These are phyloP conservation scores for Septoria linicola DNA, from an alignment of 2,329 filamentous ascomycete species.

Conservation along the genomic window DNA sequence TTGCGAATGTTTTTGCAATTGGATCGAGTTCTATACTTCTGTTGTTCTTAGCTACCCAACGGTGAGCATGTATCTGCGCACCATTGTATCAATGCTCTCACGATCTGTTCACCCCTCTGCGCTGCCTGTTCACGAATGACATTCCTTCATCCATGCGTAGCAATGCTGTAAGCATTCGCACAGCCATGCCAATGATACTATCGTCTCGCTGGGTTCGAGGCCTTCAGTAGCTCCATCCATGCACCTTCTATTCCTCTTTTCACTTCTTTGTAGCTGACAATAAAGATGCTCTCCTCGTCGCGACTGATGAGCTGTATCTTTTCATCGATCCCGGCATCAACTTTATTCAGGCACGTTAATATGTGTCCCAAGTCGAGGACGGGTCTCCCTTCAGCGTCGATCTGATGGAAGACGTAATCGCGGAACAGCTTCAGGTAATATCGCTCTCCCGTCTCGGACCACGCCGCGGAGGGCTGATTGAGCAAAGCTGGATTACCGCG, in stretches of 20 bases:
- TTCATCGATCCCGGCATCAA: constrained; percentile 87
- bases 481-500: constrained; percentile 31
- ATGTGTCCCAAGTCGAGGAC: constrained; percentile 87
- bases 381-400: constrained; percentile 78
- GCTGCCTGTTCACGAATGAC: neutral
- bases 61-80: neutral
- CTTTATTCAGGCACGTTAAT: constrained; percentile 80
- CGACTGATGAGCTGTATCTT: constrained; percentile 80
- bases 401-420: constrained; percentile 96
- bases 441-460: constrained; percentile 89
- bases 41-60: constrained; percentile 3
- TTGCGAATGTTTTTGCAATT: constrained; percentile 7
- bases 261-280: constrained; percentile 87
- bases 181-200: constrained; percentile 1
- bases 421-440: constrained; percentile 94
- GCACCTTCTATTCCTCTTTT: constrained; percentile 64
- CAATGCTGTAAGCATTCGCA: too few relatives aligned
- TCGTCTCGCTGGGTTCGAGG: constrained; percentile 21
- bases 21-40: neutral
- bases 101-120: neutral
- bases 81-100: neutral
- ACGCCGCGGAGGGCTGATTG: constrained; percentile 46
- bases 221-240: constrained; percentile 55
- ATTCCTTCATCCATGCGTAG: too few relatives aligned
- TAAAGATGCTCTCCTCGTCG: constrained; percentile 84